A percentile compares a stretch with the other conserved stretches of the same genome.
These are phyloP conservation scores for Megacollybia marginata DNA, from an alignment of 768 basidiomycete genomes.

Conservation along the genomic window DNA sequence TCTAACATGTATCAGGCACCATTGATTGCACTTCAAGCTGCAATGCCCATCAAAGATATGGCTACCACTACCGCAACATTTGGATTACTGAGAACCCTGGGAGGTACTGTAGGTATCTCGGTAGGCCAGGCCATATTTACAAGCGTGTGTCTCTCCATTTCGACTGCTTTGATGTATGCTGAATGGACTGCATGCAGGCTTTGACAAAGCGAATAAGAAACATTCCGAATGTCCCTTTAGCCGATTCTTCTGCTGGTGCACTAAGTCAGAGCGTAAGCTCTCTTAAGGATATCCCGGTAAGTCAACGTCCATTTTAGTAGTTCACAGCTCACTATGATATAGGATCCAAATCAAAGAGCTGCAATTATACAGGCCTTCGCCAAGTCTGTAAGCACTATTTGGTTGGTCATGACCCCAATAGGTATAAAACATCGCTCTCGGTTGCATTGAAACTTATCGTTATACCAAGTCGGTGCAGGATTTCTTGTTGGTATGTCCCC, in stretches of 20 bases:
- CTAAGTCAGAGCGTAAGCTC: conserved; percentile 39
- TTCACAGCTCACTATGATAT: neutral
- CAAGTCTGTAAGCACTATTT: conserved; percentile 53
- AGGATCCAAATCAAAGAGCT: conserved; percentile 44
- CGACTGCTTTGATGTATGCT: neutral
- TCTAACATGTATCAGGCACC: conserved; percentile 28
- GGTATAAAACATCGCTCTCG: too few relatives aligned
- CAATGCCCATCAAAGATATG: conserved; percentile 86
- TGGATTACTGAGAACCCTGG: conserved; percentile 65
- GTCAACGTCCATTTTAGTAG: conserved; percentile 7
- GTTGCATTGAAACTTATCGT: too few relatives aligned
- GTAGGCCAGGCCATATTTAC: conserved; percentile 67
- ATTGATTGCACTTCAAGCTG: conserved; percentile 70
- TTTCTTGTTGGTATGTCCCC: neutral
- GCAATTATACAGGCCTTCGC: conserved; percentile 57
- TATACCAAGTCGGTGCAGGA: neutral
- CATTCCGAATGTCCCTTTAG: conserved; percentile 29
- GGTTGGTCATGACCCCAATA: conserved; percentile 58
- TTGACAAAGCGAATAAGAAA: conserved; percentile 23
- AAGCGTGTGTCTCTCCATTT: conserved; percentile 10
- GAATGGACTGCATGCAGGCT: conserved; percentile 1
- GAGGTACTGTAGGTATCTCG: conserved; percentile 72
- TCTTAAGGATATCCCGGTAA: conserved; percentile 38
- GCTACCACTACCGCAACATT: conserved; percentile 71
- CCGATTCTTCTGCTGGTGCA: conserved; percentile 18